Conservation (phyloP, 2,329 filamentous ascomycete species). For the Lithohypha guttulata region DNA sequence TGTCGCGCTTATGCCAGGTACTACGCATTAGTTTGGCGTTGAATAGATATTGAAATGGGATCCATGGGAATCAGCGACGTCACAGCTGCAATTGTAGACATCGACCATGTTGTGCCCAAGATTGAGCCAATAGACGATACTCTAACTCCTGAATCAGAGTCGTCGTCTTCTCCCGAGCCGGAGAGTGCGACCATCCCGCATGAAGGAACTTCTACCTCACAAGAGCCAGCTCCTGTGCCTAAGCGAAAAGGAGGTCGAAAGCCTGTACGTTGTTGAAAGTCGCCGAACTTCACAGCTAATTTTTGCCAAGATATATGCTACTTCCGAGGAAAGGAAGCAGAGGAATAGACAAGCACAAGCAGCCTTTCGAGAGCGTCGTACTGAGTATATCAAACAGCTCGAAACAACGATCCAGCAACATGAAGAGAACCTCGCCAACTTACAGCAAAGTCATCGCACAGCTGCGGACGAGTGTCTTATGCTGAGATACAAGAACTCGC, state of each 20-base stretch:
- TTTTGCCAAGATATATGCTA: conserved; percentile 68
- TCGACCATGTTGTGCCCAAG: conserved; percentile 33
- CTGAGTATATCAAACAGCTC: conserved; percentile 98
- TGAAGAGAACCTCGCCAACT: conserved; percentile 82
- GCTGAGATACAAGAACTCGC: conserved; percentile 96
- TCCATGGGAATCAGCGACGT: conserved; percentile 33
- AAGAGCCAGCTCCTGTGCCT: conserved; percentile 45
- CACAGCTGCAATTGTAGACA: conserved; percentile 31
- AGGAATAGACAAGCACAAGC: conserved; percentile 94
- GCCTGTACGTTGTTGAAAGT: conserved; percentile 55
- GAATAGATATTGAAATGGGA: conserved; percentile 29
- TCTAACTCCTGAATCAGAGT: conserved; percentile 35
- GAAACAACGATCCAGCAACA: conserved; percentile 96
- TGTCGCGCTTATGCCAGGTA: conserved; percentile 22
- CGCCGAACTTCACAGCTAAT: conserved; percentile 21
- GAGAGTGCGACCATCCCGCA: conserved; percentile 29
- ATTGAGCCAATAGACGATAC: conserved; percentile 32
- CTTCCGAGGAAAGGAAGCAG: conserved; percentile 96
- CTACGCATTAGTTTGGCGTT: conserved; percentile 19
- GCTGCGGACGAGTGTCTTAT: conserved; percentile 96
- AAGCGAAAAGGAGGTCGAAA: conserved; percentile 97
- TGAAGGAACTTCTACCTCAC: conserved; percentile 16
- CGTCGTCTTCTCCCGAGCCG: conserved; percentile 32
- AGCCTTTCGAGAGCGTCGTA: conserved; percentile 89
- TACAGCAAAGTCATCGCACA: conserved; percentile 87